Conservation (phyloP, 1,284 basidiomycete genomes). For the Puccinia hordei region DNA sequence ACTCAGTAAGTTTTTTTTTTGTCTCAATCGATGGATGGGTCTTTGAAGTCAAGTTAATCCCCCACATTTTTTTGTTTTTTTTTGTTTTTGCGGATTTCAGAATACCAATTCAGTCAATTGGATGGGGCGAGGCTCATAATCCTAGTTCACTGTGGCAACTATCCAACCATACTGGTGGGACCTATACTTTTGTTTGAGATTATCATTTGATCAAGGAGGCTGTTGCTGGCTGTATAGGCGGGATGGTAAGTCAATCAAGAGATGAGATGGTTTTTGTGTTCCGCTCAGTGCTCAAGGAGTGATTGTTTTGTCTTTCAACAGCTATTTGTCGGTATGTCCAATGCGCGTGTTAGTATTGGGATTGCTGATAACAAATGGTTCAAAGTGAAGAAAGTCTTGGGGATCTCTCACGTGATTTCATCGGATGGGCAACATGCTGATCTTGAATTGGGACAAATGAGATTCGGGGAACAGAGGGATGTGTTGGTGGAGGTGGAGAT, state of each 20-base stretch:
- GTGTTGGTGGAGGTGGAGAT: too few species aligned
- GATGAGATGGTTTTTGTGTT: slow-evolving; percentile 3
- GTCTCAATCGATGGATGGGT: not conserved
- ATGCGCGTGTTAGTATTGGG: slow-evolving; percentile 88
- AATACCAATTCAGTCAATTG: slow-evolving; percentile 95
- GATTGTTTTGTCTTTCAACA: too few species aligned
- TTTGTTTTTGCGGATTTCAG: slow-evolving; percentile 52
- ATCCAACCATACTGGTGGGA: slow-evolving; percentile 92
- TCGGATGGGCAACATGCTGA: too few species aligned
- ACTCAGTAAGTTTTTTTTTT: slow-evolving; percentile 66
- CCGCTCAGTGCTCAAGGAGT: too few species aligned
- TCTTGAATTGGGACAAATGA: too few species aligned
- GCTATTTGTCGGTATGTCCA: slow-evolving; percentile 79
- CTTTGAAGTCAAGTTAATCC: not conserved
- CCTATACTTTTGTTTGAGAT: slow-evolving; percentile 95
- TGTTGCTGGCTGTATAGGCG: slow-evolving; percentile 85
- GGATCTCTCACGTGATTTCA: slow-evolving; percentile 77
- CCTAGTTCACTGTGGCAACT: slow-evolving; percentile 96
- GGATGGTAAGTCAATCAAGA: slow-evolving; percentile 67
- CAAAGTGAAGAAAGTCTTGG: slow-evolving; percentile 85
- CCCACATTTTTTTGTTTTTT: too few species aligned
- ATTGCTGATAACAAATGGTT: slow-evolving; percentile 78
- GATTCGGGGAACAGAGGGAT: too few species aligned
- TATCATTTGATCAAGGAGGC: slow-evolving; percentile 89
- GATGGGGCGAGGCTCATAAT: too few species aligned